Conservation (phyloP, 768 basidiomycete genomes). For the Udeniomyces megalosporus region DNA sequence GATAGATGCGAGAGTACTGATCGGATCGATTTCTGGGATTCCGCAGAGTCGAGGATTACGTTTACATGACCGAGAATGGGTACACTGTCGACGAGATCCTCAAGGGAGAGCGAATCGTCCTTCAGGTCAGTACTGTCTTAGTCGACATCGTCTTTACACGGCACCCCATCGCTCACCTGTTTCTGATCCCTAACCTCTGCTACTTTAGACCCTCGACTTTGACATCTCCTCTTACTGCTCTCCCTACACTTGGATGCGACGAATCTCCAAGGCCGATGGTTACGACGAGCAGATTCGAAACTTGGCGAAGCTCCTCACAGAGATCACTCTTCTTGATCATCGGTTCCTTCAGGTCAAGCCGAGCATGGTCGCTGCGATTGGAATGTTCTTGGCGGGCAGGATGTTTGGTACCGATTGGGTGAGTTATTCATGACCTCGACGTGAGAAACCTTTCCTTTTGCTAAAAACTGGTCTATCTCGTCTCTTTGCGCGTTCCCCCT, state of each 20-base stretch:
- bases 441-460: too few species aligned
- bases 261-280: constrained; percentile 95
- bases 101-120: constrained; percentile 90
- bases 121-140: too few species aligned
- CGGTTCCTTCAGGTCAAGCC: constrained; percentile 88
- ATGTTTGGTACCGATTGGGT: constrained; percentile 98
- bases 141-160: too few species aligned
- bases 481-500: background rate
- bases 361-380: constrained; percentile 80
- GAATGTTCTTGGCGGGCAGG: constrained; percentile 86
- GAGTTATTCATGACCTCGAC: constrained; percentile 32
- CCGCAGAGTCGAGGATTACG: constrained; percentile 73
- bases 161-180: background rate
- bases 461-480: background rate
- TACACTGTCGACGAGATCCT: constrained; percentile 91
- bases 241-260: constrained; percentile 97
- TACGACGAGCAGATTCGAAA: constrained; percentile 97
- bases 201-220: constrained; percentile 61
- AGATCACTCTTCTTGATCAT: constrained; percentile 83
- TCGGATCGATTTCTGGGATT: background rate
- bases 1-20: background rate
- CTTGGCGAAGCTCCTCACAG: constrained; percentile 90
- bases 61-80: constrained; percentile 91
- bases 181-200: background rate
- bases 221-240: constrained; percentile 94